Base-by-base conservation (phyloP, 2,329 filamentous ascomycete species). In the Arthrobotrys megalospora region DNA sequence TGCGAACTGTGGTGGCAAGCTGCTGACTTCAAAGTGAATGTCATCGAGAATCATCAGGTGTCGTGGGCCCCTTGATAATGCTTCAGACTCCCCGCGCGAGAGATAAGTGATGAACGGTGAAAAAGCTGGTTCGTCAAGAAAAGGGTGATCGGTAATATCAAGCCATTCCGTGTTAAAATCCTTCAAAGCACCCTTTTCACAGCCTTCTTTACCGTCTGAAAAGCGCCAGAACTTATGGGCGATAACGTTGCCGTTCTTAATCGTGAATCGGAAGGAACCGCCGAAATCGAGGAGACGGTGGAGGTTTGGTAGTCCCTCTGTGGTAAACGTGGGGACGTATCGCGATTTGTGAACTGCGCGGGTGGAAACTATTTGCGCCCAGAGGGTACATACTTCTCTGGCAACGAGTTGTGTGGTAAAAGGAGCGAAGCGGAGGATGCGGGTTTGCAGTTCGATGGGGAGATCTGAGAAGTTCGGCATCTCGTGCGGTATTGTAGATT, bases 391-490 rank as follows among this genome's bases (percentile, higher is more conserved):
- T 16, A 66, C 63, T 14, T 36, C 32, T 19, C 32, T 11, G 41
- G 38, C 50, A 11, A 7, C 8, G 6, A 67, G 2, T 11, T 75
- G 70, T 16, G 66, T 47, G 4, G 16, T 14, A 19, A 75, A 10
- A 14, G 38, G 50, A n/a, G 58, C 52, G 53, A n/a, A 68, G 41
- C 36, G 48, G 14, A 75, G 60, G 16, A 75, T 68, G 14, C 50
- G 70, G 53, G 50, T 60, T 47, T 62, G 62, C 3, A 75, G 32
- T 43, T 75, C 70, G 7, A n/a, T 8, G 16, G 70, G 70, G 45
- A 75, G 52, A 11, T 6, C n/a, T 19, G 19, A 32, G 8, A 58
- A 6, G 2, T 14, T 2, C 34, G 32, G 45, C 45, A 48, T 48
- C 41, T 2, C 16, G 12, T 38, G 24, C 24, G 24, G 24, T 28